phyloP scores from a whole-genome alignment of 2,329 filamentous ascomycete species.

The Penicillium brevicompactum region DNA sequence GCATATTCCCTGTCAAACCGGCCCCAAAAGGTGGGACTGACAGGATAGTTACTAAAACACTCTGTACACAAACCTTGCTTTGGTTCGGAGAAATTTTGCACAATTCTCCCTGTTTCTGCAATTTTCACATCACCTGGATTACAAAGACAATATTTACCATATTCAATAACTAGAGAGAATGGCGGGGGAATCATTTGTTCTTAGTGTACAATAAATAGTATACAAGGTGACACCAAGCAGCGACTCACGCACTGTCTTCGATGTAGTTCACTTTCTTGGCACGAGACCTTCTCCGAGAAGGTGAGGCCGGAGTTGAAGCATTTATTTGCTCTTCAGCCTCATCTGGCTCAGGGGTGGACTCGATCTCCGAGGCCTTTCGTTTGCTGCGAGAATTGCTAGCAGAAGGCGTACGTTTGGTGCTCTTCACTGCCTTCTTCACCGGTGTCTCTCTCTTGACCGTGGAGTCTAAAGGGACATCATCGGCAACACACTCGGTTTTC shows the following conservation, averaged over 20 bases:
- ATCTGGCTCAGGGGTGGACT: conserved; percentile 31
- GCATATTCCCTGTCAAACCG: too few species aligned
- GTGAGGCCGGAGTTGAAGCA: conserved; percentile 4
- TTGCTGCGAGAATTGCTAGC: conserved; percentile 28
- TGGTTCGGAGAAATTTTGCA: neutral
- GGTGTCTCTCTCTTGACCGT: conserved; percentile 17
- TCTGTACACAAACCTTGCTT: neutral
- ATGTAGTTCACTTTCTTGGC: conserved; percentile 38
- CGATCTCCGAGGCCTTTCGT: conserved; percentile 31
- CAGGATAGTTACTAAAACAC: too few species aligned
- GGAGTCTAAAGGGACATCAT: conserved; percentile 3
- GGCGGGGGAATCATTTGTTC: too few species aligned
- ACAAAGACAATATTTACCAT: neutral
- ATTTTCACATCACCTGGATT: neutral
- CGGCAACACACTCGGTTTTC: conserved; percentile 19
- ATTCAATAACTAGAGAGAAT: too few species aligned
- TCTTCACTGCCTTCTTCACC: conserved; percentile 16
- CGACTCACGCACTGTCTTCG: conserved; percentile 32
- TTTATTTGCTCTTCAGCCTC: conserved; percentile 10
- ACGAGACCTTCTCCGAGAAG: conserved; percentile 33
- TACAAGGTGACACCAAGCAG: neutral
- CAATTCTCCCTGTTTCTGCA: too few species aligned
- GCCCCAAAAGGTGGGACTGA: too few species aligned
- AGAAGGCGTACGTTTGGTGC: conserved; percentile 18
- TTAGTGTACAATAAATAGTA: neutral